Evolutionary conservation across 2,329 filamentous ascomycete genomes (phyloP), one percentile per base, ranked within the genome.

Genomic region (Trichoderma koningiopsis): DNA sequence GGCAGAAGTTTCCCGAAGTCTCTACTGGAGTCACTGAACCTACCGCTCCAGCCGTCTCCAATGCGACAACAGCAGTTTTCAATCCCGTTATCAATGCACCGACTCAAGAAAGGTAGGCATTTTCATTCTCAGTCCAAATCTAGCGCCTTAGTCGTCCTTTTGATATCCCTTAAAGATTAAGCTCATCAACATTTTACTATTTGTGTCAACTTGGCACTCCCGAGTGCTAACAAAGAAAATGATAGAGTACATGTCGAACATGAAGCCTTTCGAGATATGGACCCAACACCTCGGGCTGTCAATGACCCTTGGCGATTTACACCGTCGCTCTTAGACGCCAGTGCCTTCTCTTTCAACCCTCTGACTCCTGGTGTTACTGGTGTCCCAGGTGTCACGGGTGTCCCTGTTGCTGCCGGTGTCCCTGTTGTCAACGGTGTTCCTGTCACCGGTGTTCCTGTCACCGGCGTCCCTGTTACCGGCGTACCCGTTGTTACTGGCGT

Each of bases 271-370:
- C 81, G 83, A 78, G 92, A 96, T 80, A 88, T 92, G 76, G 93
- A 97, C 76, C 91, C 92, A 24, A 97, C 93, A 4, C 93, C 93
- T 5, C 88, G 92, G 77, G 91, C 90, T 22, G 87, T 91, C 53
- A 89, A 91, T 75, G 94, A 97, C 74, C 89, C 87, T 74, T 96
- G 94, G 90, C 88, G 92, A 73, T 94, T 97, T 76, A 97, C 94
- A 2, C 93, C 94, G 4, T 96, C 94, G 27, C 84, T 97, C 69
- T 87, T 98, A 77, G 95, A 98, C 77, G 89, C 93, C 22, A 93
- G 91, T 78, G 92, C 92, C 35, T 93, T 93, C 78, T 88, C 89
- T 29, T 97, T 97, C 80, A 86, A 89, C 70, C 86, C 86, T 68
- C 95, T 97, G 76, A 89, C 91, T 72, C 57, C 66, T 29, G 93